A percentile compares a stretch with the other conserved stretches of the same genome.
These are phyloP conservation scores for Saitozyma podzolica DNA, from an alignment of 768 basidiomycete genomes.

Conservation along the genomic window DNA sequence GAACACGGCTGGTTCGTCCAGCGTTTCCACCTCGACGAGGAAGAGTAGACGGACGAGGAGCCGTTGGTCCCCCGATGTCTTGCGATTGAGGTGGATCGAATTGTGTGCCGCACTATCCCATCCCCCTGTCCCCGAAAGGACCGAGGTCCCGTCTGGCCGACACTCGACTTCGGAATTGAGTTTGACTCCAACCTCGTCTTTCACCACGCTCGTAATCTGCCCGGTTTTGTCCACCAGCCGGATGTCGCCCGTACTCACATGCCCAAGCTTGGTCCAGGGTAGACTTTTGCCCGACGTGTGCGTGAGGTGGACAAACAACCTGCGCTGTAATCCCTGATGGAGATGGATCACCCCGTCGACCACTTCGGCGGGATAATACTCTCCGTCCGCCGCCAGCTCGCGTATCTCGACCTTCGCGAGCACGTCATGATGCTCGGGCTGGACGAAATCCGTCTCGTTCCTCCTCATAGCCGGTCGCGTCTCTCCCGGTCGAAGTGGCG, in stretches of 20 bases:
- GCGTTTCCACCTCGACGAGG: conserved; percentile 77
- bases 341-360: conserved; percentile 80
- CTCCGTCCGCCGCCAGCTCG: conserved; percentile 81
- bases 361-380: conserved; percentile 80
- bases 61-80: conserved; percentile 71
- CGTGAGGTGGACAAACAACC: conserved; percentile 70
- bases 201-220: conserved; percentile 14
- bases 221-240: conserved; percentile 82
- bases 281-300: conserved; percentile 88
- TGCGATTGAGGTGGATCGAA: conserved; percentile 75
- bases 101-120: conserved; percentile 96
- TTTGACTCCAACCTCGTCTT: conserved; percentile 65
- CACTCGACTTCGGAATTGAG: conserved; percentile 62
- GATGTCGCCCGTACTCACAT: conserved; percentile 76
- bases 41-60: conserved; percentile 75
- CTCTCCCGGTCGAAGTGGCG: conserved; percentile 54
- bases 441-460: conserved; percentile 87
- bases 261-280: conserved; percentile 78
- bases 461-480: conserved; percentile 71
- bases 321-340: conserved; percentile 90
- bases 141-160: conserved; percentile 73
- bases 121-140: conserved; percentile 66
- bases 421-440: conserved; percentile 86
- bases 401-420: conserved; percentile 76
- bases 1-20: conserved; percentile 83